Percentiles rank a stretch among this genome's conserved stretches.
Evolutionary conservation across 2,329 filamentous ascomycete species (phyloP).

Genomic region (Aspergillus eucalypticola): DNA sequence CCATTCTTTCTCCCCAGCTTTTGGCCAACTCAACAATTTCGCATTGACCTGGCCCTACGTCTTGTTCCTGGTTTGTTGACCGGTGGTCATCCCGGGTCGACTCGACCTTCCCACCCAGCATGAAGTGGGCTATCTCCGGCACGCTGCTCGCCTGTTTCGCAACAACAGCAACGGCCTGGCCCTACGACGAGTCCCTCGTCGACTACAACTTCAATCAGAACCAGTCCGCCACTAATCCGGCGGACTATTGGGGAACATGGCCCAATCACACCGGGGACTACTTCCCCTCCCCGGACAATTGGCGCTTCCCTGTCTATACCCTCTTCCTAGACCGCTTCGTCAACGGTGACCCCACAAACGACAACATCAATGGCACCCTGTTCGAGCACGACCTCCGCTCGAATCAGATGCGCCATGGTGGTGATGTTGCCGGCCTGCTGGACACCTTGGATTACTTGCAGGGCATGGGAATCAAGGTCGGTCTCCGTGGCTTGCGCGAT

Average conservation of each 20-base stretch:
- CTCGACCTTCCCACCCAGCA: slow-evolving; percentile 13
- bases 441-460: slow-evolving; percentile 65
- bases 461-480: slow-evolving; percentile 62
- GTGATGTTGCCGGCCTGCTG: slow-evolving; percentile 57
- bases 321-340: slow-evolving; percentile 64
- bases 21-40: background rate
- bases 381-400: slow-evolving; percentile 62
- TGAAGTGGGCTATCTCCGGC: slow-evolving; percentile 29
- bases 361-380: slow-evolving; percentile 60
- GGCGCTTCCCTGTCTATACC: slow-evolving; percentile 66
- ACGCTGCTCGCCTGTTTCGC: slow-evolving; percentile 28
- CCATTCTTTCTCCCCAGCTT: no score
- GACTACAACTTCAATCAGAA: slow-evolving; percentile 64
- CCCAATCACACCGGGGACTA: slow-evolving; percentile 49
- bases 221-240: slow-evolving; percentile 52
- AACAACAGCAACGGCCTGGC: slow-evolving; percentile 29
- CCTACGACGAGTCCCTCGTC: slow-evolving; percentile 51
- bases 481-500: background rate
- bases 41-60: background rate
- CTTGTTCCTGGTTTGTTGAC: background rate
- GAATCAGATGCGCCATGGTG: slow-evolving; percentile 64
- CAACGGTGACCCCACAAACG: slow-evolving; percentile 64
- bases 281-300: slow-evolving; percentile 58
- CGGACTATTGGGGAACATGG: slow-evolving; percentile 61
- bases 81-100: background rate